Conservation (phyloP, 305 asterid species). For the Coffea humblotiana region DNA sequence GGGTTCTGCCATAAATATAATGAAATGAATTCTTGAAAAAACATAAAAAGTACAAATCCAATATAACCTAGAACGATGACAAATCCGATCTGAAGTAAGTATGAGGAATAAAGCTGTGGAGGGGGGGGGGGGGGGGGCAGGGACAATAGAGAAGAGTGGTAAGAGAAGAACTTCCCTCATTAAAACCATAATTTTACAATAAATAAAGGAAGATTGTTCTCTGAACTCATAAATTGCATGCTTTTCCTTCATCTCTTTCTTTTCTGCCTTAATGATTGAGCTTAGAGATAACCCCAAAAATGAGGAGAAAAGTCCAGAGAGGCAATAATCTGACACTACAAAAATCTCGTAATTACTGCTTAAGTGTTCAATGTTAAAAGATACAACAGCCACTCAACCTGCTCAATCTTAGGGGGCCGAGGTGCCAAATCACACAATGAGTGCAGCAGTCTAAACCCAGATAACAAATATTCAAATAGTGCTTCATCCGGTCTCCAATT, state of each 20-base stretch:
- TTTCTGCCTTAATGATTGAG: neutral
- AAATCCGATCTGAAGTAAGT: neutral
- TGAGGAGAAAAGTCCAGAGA: neutral
- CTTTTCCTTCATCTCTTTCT: neutral
- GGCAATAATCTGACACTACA: neutral
- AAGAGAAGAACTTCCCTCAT: neutral
- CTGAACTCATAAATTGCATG: neutral
- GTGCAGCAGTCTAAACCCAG: conserved; percentile 86
- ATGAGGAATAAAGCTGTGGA: neutral
- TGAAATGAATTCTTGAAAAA: too few relatives aligned
- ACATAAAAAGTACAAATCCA: neutral
- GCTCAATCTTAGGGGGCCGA: conserved; percentile 82
- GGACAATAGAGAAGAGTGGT: neutral
- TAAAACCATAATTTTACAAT: neutral
- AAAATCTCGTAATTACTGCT: too few relatives aligned
- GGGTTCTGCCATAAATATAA: neutral
- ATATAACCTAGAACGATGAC: neutral
- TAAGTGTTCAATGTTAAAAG: neutral
- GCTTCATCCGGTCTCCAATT: conserved; percentile 70
- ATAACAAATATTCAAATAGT: conserved; percentile 78
- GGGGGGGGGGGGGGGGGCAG: too few relatives aligned
- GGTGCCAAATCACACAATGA: conserved; percentile 89
- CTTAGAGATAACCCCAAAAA: neutral
- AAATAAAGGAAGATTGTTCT: neutral
- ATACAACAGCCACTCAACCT: conserved; percentile 41